phyloP scores from a whole-genome alignment of 495 filamentous ascomycete species.

The Neurospora cerealis region DNA sequence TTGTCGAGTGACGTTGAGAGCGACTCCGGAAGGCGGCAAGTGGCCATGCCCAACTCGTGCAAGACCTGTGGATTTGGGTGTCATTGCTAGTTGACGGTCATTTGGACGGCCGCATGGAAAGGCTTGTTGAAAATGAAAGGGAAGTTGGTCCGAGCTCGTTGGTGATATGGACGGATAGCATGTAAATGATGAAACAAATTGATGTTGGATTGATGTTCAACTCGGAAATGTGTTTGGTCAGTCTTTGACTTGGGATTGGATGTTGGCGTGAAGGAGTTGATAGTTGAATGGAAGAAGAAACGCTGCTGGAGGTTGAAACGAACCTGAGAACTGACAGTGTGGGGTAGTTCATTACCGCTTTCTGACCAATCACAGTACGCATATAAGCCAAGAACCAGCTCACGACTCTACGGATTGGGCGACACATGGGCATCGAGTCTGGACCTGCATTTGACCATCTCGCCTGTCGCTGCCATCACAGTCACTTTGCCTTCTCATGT shows the following conservation, averaged over 20 bases:
- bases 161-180: background rate
- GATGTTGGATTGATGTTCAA: background rate
- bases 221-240: background rate
- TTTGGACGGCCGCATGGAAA: background rate
- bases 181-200: background rate
- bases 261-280: background rate
- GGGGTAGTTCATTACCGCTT: background rate
- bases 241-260: background rate
- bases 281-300: background rate
- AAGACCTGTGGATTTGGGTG: background rate
- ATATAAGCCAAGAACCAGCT: background rate
- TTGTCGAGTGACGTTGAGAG: background rate
- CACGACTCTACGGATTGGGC: background rate
- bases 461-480: background rate
- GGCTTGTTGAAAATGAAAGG: background rate
- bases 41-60: background rate
- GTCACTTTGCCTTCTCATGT: background rate
- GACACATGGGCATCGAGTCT: background rate
- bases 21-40: background rate
- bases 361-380: background rate
- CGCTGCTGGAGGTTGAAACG: background rate
- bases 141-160: background rate
- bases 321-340: background rate
- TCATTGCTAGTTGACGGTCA: background rate
- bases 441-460: background rate